Evolutionary conservation across 768 basidiomycete genomes (phyloP), one percentile per base, ranked within the genome.

Genomic region (Cystobasidium tubakii): DNA sequence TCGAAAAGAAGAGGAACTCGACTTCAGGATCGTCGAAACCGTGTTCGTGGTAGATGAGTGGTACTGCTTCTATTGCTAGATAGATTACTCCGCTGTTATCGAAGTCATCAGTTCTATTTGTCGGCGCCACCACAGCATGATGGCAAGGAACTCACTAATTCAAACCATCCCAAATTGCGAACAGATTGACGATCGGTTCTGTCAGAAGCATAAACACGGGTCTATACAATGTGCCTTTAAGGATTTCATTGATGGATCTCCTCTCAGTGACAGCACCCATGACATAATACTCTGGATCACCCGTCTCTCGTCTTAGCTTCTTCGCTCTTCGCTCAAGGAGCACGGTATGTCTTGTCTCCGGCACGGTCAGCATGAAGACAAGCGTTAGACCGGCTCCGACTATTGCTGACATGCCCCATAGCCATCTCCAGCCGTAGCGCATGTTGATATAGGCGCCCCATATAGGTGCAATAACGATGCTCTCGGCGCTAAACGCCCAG

Each of bases 171-270:
- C 44, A 75, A 3, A 72, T 23, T 6, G 69, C 74, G 42, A 72
- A 72, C 15, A 62, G 34, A 42, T 57, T 54, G 57, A 75, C 74
- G 34, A 75, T 75, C 2, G 74, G 74, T 46, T 75, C 74, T 39
- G 74, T 65, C 21, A 73, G 31, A n/a, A 75, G 69, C 69, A 71
- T 71, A 15, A 73, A 50, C 10, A 75, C 71, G 1, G 74, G 74
- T 15, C 74, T 25, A 39, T 60, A 53, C 9, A 75, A 31, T 10
- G 74, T 75, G 29, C 71, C 74, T 31, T 54, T 39, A 2, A 75
- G 44, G 1, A 73, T 54, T 34, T 75, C 33, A 23, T 46, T 54
- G 44, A 75, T 39, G n/a, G 15, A 62, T 21, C 74, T 25, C 2
- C 46, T n/a, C 17, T 64, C 70, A 7, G 44, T 27, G 23, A 29